Percentiles rank a stretch among this genome's conserved stretches.
Evolutionary conservation across 2,329 filamentous ascomycete genomes (phyloP).

Genomic region (Cytospora leucostoma): DNA sequence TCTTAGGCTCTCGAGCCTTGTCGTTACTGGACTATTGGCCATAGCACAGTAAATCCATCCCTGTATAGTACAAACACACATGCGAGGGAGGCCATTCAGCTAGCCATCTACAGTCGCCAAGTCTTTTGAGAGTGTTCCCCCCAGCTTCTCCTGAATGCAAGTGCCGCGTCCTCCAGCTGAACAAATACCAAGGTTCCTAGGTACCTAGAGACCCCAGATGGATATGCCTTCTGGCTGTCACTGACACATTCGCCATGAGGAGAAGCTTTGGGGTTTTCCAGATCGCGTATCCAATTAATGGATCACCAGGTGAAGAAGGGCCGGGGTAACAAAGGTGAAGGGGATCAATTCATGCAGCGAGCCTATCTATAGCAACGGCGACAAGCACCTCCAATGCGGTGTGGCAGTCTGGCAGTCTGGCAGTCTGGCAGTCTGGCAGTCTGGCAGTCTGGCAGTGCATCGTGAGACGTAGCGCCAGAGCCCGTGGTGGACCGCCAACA

Average conservation of each 20-base stretch:
- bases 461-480: neutral
- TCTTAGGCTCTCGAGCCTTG: neutral
- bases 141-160: neutral
- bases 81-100: neutral
- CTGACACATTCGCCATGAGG: too few species aligned
- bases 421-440: neutral
- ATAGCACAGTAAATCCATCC: neutral
- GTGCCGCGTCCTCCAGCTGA: neutral
- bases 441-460: neutral
- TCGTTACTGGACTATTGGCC: neutral
- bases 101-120: too few species aligned
- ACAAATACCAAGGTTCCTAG: neutral
- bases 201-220: neutral
- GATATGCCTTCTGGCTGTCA: too few species aligned
- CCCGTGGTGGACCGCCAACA: neutral
- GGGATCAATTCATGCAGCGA: neutral
- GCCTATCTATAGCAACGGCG: constrained; percentile 1
- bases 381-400: neutral
- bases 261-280: too few species aligned
- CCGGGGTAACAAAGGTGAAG: constrained; percentile 1
- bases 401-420: too few species aligned
- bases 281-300: too few species aligned
- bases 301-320: neutral
- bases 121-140: neutral
- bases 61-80: neutral